phyloP scores from a whole-genome alignment of 306 rosid species.

The Corylus avellana region DNA sequence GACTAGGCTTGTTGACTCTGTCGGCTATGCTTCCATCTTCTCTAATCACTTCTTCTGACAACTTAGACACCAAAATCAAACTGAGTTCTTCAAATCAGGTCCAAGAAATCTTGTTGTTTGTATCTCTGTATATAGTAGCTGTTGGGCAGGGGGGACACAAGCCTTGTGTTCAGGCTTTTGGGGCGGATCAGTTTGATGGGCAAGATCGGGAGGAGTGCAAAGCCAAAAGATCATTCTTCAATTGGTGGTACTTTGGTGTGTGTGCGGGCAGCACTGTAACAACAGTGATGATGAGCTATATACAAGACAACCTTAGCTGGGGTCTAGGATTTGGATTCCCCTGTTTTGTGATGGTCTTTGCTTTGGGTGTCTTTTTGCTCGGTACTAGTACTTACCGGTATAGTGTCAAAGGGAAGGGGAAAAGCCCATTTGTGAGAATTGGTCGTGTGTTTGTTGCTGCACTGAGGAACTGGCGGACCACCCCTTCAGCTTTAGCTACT shows the following conservation, averaged over 20 bases:
- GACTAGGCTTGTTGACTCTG: conserved; percentile 41
- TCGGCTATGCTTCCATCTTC: conserved; percentile 43
- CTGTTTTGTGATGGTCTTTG: conserved; percentile 28
- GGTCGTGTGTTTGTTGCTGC: conserved; percentile 47
- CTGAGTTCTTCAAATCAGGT: conserved; percentile 23
- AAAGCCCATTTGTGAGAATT: conserved; percentile 44
- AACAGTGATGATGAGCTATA: conserved; percentile 29
- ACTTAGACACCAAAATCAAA: conserved; percentile 3
- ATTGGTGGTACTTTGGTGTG: conserved; percentile 54
- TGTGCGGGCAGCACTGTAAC: conserved; percentile 26
- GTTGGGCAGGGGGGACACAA: conserved; percentile 55
- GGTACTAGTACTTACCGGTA: conserved; percentile 37
- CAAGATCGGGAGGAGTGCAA: conserved; percentile 45
- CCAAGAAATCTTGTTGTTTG: conserved; percentile 39
- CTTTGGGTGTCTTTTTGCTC: conserved; percentile 24
- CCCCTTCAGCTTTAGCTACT: conserved; percentile 1
- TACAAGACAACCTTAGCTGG: conserved; percentile 49
- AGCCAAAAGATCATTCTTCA: conserved; percentile 56
- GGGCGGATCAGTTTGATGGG: conserved; percentile 56
- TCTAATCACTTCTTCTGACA: background rate
- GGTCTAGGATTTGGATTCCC: conserved; percentile 39
- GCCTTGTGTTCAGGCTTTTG: conserved; percentile 60
- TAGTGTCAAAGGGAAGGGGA: conserved; percentile 4
- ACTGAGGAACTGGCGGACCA: conserved; percentile 30
- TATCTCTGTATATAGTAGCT: conserved; percentile 51